Conservation (phyloP, 768 basidiomycete species). For the Leccinum boreale region DNA sequence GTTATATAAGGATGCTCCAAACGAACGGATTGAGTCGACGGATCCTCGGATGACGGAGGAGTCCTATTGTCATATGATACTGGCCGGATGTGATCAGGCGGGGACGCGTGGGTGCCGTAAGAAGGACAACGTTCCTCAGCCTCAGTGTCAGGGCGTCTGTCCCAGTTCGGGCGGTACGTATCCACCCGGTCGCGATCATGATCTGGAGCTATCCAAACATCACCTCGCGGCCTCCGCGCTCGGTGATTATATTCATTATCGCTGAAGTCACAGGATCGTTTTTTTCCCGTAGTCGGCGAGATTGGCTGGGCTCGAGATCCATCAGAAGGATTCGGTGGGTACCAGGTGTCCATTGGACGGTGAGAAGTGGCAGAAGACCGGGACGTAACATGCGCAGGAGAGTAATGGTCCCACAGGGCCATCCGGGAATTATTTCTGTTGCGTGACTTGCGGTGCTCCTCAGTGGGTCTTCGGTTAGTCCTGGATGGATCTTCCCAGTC, state of each 20-base stretch:
- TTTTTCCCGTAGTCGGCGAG: constrained; percentile 16
- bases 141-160: constrained; percentile 14
- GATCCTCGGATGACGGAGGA: not conserved
- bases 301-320: constrained; percentile 18
- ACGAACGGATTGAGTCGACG: not conserved
- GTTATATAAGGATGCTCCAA: constrained; percentile 12
- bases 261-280: constrained; percentile 19
- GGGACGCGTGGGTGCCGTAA: constrained; percentile 6
- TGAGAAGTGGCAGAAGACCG: constrained; percentile 3
- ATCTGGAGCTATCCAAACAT: constrained; percentile 18
- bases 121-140: constrained; percentile 10
- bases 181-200: constrained; percentile 5
- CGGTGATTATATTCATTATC: constrained; percentile 21
- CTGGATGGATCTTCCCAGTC: constrained; percentile 10
- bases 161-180: constrained; percentile 4
- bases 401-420: constrained; percentile 5
- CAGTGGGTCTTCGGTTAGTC: constrained; percentile 4
- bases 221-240: constrained; percentile 22
- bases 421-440: constrained; percentile 1
- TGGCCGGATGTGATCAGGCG: constrained; percentile 3
- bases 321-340: constrained; percentile 1
- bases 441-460: constrained; percentile 9
- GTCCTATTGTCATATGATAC: constrained; percentile 6
- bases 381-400: constrained; percentile 5
- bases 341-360: constrained; percentile 4